Conservation (phyloP, 2,329 filamentous ascomycete species). For the Clonostachys byssicola region DNA sequence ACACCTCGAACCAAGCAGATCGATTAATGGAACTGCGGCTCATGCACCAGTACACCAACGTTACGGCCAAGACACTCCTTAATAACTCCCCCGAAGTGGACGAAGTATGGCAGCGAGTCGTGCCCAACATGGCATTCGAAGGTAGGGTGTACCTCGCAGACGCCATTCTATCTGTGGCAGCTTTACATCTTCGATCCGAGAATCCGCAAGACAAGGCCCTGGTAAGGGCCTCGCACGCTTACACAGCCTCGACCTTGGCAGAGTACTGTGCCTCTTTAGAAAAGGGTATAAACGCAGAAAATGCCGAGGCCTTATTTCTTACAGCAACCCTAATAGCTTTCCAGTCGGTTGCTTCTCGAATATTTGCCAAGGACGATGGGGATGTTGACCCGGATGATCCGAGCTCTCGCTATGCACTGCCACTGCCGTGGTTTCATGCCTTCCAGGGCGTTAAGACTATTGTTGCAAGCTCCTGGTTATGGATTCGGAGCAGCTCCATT, state of each 20-base stretch:
- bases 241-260: slow-evolving; percentile 59
- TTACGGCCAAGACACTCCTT: slow-evolving; percentile 56
- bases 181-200: slow-evolving; percentile 55
- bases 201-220: slow-evolving; percentile 54
- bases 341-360: slow-evolving; percentile 58
- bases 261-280: slow-evolving; percentile 55
- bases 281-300: slow-evolving; percentile 50
- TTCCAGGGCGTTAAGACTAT: slow-evolving; percentile 65
- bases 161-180: slow-evolving; percentile 59
- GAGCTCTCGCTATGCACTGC: slow-evolving; percentile 48
- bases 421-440: slow-evolving; percentile 61
- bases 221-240: slow-evolving; percentile 59
- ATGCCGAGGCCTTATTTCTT: slow-evolving; percentile 60
- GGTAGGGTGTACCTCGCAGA: slow-evolving; percentile 57
- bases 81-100: slow-evolving; percentile 45
- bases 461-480: slow-evolving; percentile 60
- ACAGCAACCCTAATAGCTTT: slow-evolving; percentile 63
- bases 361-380: slow-evolving; percentile 55
- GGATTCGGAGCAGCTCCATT: slow-evolving; percentile 52
- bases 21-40: slow-evolving; percentile 57
- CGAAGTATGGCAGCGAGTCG: slow-evolving; percentile 54
- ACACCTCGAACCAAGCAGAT: slow-evolving; percentile 28
- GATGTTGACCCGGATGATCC: slow-evolving; percentile 27
- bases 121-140: slow-evolving; percentile 57
- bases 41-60: slow-evolving; percentile 60